A percentile compares a stretch with the other conserved stretches of the same genome.
These are phyloP conservation scores for Nidula microcarpa DNA, from an alignment of 768 basidiomycete genomes.

Conservation along the genomic window DNA sequence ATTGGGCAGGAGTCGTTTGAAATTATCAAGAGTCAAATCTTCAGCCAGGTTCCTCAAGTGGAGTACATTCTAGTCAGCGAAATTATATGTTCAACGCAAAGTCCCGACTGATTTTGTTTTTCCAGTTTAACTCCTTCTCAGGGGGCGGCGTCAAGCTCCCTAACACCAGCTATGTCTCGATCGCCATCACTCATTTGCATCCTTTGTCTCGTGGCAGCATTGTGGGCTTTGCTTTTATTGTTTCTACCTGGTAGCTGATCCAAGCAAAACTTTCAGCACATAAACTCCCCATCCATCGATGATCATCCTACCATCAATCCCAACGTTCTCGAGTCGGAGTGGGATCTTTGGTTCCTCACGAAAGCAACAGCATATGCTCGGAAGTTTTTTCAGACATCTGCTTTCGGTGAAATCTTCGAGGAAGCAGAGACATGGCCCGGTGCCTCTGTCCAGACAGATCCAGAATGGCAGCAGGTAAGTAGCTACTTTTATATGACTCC, in stretches of 20 bases:
- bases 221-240: slow-evolving; percentile 9
- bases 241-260: neutral
- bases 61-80: slow-evolving; percentile 24
- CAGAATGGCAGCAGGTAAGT: slow-evolving; percentile 18
- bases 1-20: slow-evolving; percentile 21
- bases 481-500: neutral
- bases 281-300: slow-evolving; percentile 17
- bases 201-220: slow-evolving; percentile 43
- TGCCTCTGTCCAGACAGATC: slow-evolving; percentile 13
- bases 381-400: slow-evolving; percentile 22
- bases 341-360: slow-evolving; percentile 26
- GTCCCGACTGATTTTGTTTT: neutral
- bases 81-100: neutral
- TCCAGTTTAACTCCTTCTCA: slow-evolving; percentile 29
- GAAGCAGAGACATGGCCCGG: slow-evolving; percentile 25
- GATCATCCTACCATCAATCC: slow-evolving; percentile 22
- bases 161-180: slow-evolving; percentile 29
- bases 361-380: slow-evolving; percentile 27
- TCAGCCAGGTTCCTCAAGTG: slow-evolving; percentile 20
- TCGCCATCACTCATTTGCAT: slow-evolving; percentile 32
- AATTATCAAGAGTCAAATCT: slow-evolving; percentile 20
- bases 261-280: slow-evolving; percentile 11
- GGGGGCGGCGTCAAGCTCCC: slow-evolving; percentile 17
- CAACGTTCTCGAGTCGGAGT: slow-evolving; percentile 24
- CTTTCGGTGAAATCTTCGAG: slow-evolving; percentile 24